Base-by-base conservation (phyloP, 202 grass and related monocot genomes). In the Dendrocalamus latiflorus region DNA sequence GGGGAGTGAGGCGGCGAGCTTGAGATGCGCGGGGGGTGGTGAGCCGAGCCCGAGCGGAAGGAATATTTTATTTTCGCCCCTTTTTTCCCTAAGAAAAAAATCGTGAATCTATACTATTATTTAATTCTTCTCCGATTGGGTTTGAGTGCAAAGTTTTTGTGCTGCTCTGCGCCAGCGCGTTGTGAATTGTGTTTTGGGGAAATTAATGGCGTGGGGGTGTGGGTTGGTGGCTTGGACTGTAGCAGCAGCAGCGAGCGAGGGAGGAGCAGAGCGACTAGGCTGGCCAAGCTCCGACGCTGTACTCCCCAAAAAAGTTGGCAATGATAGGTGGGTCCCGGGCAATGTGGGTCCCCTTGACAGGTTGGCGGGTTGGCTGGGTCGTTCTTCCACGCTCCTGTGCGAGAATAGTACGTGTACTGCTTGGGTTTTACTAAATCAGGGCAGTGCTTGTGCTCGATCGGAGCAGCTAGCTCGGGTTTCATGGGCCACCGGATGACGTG, bases 191-290 rank as follows among this genome's bases (percentile, higher is more conserved):
- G 42, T 14, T 54, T 68, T 44, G 44, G 42, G 56, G 56, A 65
- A 72, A 85, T 85, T 57, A 81, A 89, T 85, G 82, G 77, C 36
- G 74, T 26, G 66, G 57, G 11, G 47, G 45, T 14, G 72, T 24
- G 43, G 81, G 63, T 85, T 25, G 70, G 82, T 89, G 65, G 81
- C 20, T 53, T 77, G 82, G 64, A 38, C 55, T 71, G 77, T 71
- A n/a, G n/a, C n/a, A 81, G 87, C 20, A n/a, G 76, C 81, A 44
- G 43, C 43, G 43, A 12, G 43, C n/a, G n/a, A n/a, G 61, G 2
- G 7, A 41, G 39, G 68, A 39, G 68, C 17, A 17, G 28, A 14
- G 39, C 4, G 26, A 54, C 63, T 58, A 37, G 8, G 26, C 41
- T 61, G 43, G 21, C 78, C 62, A 43, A 10, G 22, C 47, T 49